Base-by-base conservation (phyloP, 768 basidiomycete genomes). In the Trametes cubensis region DNA sequence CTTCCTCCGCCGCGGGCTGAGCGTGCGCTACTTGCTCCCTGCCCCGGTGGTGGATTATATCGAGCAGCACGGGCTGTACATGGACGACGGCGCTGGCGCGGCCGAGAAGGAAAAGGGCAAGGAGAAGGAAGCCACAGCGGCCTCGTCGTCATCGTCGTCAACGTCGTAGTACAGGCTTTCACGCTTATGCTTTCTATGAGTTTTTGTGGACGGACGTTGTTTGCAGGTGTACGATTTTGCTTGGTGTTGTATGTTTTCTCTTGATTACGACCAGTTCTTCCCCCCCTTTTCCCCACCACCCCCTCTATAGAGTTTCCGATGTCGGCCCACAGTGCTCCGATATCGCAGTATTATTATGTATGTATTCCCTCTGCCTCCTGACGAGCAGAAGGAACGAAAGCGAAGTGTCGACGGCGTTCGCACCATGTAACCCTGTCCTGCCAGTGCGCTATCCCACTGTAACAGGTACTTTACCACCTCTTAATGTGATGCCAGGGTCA, bases 21-120 rank as follows among this genome's bases (percentile, higher is more conserved):
- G 89, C 34, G 86, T 90, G 66, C 87, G 91, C 67, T 99, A 98
- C 76, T 83, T 99, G 44, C 82, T 98, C 52, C 97, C 97, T 11
- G 83, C 89, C 53, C 84, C 87, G 40, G 96, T 98, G 50, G 92
- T 95, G 62, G 88, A 95, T 65, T 99, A 99, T 73, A 99, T 98
- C 76, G 89, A 94, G 72, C 81, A 90, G 71, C 80, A 95, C 66
- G 83, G 86, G 40, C 78, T 92, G 65, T 92, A 92, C 68, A 79
- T 81, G 63, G 90, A 92, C 44, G 90, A 91, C 46, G 77, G 70
- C 7, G 69, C 69, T 6, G 50, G 63, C 8, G 65, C 57, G 4
- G 69, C 70, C 20, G 71, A 72, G 61, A 67, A 66, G 58, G 78
- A 76, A 41, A 78, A 78, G 59, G 77, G 72, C 28, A 78, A 76